A percentile compares a stretch with the other conserved stretches of the same genome.
Evolutionary conservation across 164 flowering plant species (phyloP).

Genomic region (grape (Vitis vinifera)): DNA sequence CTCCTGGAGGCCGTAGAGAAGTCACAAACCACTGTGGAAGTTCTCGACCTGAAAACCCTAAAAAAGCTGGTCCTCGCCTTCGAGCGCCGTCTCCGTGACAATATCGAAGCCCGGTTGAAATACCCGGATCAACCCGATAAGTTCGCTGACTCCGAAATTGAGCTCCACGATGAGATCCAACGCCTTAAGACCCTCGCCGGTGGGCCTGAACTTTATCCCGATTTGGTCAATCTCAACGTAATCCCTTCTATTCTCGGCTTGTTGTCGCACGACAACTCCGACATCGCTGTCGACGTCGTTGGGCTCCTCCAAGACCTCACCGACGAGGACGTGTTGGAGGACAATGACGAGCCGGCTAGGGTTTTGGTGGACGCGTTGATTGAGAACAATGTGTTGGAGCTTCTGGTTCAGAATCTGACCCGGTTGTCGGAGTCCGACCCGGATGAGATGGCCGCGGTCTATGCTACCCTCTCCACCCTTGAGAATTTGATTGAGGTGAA

Average conservation of each 20-base stretch:
- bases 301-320: conserved; percentile 79
- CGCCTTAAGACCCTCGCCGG: conserved; percentile 86
- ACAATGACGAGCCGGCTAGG: conserved; percentile 72
- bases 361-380: conserved; percentile 67
- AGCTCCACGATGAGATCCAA: conserved; percentile 90
- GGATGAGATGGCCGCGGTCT: conserved; percentile 71
- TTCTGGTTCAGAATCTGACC: conserved; percentile 68
- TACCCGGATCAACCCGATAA: conserved; percentile 84
- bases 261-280: conserved; percentile 76
- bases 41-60: conserved; percentile 70
- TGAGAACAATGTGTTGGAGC: conserved; percentile 78
- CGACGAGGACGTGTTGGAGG: conserved; percentile 85
- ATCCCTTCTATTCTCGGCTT: conserved; percentile 72
- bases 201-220: conserved; percentile 90
- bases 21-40: conserved; percentile 69
- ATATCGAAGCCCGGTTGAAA: conserved; percentile 91
- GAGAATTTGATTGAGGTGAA: conserved; percentile 93
- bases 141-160: conserved; percentile 91
- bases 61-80: conserved; percentile 79
- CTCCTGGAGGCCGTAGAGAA: conserved; percentile 93
- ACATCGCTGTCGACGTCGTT: conserved; percentile 82
- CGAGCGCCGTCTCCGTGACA: conserved; percentile 90
- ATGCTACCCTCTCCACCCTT: conserved; percentile 67
- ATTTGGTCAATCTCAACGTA: conserved; percentile 61
- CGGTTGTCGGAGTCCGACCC: conserved; percentile 68